These are phyloP conservation scores for Logfia minima DNA, from an alignment of 129 eudicot species.

Conservation along the genomic window DNA sequence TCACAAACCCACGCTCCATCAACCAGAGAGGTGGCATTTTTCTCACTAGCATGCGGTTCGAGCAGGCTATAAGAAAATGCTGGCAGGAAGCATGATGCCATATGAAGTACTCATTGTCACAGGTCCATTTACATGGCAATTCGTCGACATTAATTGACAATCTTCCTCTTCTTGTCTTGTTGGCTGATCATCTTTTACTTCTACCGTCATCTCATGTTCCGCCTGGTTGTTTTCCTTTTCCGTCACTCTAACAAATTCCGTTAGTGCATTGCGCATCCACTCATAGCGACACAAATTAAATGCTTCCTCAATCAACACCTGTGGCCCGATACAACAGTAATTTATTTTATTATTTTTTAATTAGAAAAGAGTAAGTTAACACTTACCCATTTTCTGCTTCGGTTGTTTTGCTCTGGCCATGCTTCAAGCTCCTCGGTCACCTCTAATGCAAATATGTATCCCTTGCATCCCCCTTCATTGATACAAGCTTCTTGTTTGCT, in stretches of 20 bases:
- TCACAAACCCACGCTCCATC: background rate
- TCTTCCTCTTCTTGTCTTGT: constrained; percentile 34
- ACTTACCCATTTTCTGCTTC: constrained; percentile 63
- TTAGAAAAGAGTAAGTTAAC: background rate
- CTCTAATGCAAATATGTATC: constrained; percentile 64
- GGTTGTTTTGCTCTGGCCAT: constrained; percentile 69
- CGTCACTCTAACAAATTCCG: constrained; percentile 36
- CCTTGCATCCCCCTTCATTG: constrained; percentile 66
- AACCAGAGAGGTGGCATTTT: background rate
- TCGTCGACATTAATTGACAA: constrained; percentile 37
- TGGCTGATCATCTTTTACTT: constrained; percentile 23
- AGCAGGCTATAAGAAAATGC: constrained; percentile 37
- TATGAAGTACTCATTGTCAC: constrained; percentile 33
- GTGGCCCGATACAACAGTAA: constrained; percentile 16
- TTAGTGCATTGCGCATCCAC: constrained; percentile 64
- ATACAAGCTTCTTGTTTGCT: constrained; percentile 49
- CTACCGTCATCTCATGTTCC: constrained; percentile 28
- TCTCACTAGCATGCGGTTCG: background rate
- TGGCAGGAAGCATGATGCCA: constrained; percentile 43
- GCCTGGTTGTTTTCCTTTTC: constrained; percentile 17
- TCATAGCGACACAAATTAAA: constrained; percentile 56
- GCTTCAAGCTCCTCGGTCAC: constrained; percentile 66
- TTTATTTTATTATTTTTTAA: background rate
- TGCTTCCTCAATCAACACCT: constrained; percentile 54
- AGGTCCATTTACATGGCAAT: constrained; percentile 44